phyloP scores from a whole-genome alignment of 768 basidiomycete species.

The Naganishia antarctica region DNA sequence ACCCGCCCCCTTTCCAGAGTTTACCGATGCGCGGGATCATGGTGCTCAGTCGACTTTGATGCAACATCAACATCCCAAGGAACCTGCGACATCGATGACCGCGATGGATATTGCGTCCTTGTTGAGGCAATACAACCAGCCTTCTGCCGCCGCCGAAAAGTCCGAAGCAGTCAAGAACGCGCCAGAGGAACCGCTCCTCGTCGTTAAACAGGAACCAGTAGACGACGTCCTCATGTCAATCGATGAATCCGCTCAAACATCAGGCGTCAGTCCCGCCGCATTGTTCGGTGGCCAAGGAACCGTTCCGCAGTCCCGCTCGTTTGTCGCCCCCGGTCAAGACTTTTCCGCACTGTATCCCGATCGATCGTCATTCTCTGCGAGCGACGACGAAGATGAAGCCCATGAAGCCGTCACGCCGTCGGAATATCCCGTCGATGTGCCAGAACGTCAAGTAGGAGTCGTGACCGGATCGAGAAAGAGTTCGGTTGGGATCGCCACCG shows the following conservation, averaged over 20 bases:
- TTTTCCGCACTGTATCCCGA: neutral
- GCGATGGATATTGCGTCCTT: constrained; percentile 10
- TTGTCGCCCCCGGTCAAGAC: neutral
- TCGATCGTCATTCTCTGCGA: no score
- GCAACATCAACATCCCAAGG: constrained; percentile 3
- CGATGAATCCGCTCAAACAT: neutral
- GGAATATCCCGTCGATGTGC: neutral
- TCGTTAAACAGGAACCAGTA: constrained; percentile 11
- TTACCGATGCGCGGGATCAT: constrained; percentile 9
- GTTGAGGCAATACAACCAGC: constrained; percentile 10
- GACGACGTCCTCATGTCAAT: constrained; percentile 9
- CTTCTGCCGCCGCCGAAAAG: no score
- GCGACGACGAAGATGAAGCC: constrained; percentile 19
- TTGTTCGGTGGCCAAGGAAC: neutral
- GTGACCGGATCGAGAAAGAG: constrained; percentile 2
- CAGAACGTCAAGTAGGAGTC: neutral
- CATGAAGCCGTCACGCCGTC: constrained; percentile 16
- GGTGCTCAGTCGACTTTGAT: constrained; percentile 17
- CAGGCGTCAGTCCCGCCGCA: constrained; percentile 14
- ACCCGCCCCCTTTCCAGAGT: constrained; percentile 10
- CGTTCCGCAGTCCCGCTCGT: neutral
- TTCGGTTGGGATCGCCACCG: neutral
- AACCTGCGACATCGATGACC: neutral
- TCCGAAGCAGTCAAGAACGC: neutral
- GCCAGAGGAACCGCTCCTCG: neutral